phyloP scores from a whole-genome alignment of 106 monocot genomes.

The Gastrodia elata region DNA sequence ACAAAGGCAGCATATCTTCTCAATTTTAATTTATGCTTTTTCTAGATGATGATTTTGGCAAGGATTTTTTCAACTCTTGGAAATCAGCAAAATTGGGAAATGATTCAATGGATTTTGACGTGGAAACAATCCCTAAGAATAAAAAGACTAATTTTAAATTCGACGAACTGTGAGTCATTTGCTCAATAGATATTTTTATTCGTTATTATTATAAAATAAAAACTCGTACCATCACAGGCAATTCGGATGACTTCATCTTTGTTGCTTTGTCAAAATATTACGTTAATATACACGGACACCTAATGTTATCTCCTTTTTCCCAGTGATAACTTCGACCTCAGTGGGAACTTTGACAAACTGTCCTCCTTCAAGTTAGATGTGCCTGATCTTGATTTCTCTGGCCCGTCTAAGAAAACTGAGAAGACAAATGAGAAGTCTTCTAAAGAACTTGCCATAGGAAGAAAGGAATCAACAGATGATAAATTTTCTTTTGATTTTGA shows the following conservation, averaged over 20 bases:
- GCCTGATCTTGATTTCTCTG: constrained; percentile 74
- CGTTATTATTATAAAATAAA: not conserved
- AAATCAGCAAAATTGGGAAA: constrained; percentile 32
- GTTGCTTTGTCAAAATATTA: not conserved
- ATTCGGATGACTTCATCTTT: not conserved
- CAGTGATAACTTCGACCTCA: constrained; percentile 84
- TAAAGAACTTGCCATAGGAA: constrained; percentile 26
- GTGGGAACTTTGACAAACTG: constrained; percentile 71
- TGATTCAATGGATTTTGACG: constrained; percentile 50
- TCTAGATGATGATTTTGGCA: constrained; percentile 75
- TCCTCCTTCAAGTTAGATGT: constrained; percentile 85
- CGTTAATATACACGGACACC: not conserved
- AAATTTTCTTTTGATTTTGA: constrained; percentile 83
- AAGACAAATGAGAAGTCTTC: constrained; percentile 32
- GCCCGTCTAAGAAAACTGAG: constrained; percentile 39
- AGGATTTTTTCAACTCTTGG: constrained; percentile 86
- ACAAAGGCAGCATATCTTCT: not conserved
- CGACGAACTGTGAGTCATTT: constrained; percentile 58
- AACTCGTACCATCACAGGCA: not conserved
- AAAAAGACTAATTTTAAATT: constrained; percentile 66
- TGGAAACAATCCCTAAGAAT: constrained; percentile 31
- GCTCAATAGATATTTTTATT: not conserved
- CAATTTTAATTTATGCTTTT: too few species aligned
- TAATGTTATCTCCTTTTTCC: constrained; percentile 7
- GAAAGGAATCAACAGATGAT: constrained; percentile 33